phyloP scores from a whole-genome alignment of 352 stramenopile species.

The Pythium insidiosum region DNA sequence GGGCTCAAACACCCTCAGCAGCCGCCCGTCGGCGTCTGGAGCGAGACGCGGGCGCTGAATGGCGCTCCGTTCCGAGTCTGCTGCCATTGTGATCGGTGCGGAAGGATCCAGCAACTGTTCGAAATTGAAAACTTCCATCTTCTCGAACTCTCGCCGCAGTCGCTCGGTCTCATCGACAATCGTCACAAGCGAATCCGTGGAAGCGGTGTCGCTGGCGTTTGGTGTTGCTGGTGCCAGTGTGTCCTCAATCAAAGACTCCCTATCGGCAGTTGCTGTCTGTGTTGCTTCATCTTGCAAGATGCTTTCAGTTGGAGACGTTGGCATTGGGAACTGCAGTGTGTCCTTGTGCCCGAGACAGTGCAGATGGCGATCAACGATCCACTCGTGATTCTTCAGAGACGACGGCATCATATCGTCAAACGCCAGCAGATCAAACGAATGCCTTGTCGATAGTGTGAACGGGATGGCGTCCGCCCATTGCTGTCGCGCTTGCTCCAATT shows the following conservation, averaged over 20 bases:
- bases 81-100: not conserved
- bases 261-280: too few species aligned
- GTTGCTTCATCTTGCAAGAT: too few species aligned
- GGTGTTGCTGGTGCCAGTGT: too few species aligned
- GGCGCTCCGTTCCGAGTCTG: not conserved
- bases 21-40: not conserved
- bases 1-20: slow-evolving; percentile 7
- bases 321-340: not conserved
- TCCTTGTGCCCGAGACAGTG: slow-evolving; percentile 2
- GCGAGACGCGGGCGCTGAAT: not conserved
- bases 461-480: slow-evolving; percentile 29
- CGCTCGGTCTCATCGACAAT: slow-evolving; percentile 2
- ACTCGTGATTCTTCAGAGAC: slow-evolving; percentile 37
- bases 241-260: too few species aligned
- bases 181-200: too few species aligned
- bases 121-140: slow-evolving; percentile 47
- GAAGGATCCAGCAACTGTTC: slow-evolving; percentile 35
- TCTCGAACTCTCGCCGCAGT: slow-evolving; percentile 15
- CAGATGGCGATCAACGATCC: slow-evolving; percentile 13
- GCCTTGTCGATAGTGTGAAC: slow-evolving; percentile 27
- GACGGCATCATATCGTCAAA: slow-evolving; percentile 31
- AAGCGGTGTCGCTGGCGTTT: too few species aligned
- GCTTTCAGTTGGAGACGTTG: too few species aligned
- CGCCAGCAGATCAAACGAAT: slow-evolving; percentile 23
- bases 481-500: slow-evolving; percentile 3